Evolutionary conservation across 1,284 basidiomycete species (phyloP).

Genomic region (Microbotryum violaceum): DNA sequence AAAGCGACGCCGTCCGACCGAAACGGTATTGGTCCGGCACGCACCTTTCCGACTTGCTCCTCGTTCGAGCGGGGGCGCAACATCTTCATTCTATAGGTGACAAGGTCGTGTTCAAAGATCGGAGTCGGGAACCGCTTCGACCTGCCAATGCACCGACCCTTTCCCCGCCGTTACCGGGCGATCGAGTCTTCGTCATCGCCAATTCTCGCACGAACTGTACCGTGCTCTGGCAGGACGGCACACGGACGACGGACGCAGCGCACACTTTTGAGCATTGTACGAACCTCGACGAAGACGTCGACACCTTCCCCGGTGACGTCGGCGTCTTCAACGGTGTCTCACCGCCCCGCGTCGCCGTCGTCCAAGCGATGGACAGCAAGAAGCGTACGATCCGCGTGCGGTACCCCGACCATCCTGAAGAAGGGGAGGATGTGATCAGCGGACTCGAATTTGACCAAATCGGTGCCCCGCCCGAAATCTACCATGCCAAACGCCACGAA

Average conservation of each 20-base stretch:
- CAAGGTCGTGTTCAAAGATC: slow-evolving; percentile 38
- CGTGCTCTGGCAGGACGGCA: slow-evolving; percentile 86
- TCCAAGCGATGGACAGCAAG: slow-evolving; percentile 49
- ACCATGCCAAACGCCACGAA: slow-evolving; percentile 73
- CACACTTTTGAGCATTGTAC: slow-evolving; percentile 68
- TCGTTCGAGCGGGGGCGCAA: slow-evolving; percentile 47
- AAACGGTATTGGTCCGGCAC: slow-evolving; percentile 64
- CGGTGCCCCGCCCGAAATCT: slow-evolving; percentile 54
- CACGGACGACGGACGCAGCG: slow-evolving; percentile 52
- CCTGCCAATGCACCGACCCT: slow-evolving; percentile 46
- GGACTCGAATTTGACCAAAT: slow-evolving; percentile 75
- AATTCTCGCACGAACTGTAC: slow-evolving; percentile 61
- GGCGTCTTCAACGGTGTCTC: slow-evolving; percentile 77
- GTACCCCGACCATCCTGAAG: slow-evolving; percentile 46
- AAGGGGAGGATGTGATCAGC: slow-evolving; percentile 52
- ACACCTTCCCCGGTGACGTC: slow-evolving; percentile 64
- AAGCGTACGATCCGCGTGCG: slow-evolving; percentile 38
- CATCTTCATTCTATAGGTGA: slow-evolving; percentile 40
- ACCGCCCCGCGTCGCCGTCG: slow-evolving; percentile 57
- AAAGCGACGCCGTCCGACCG: slow-evolving; percentile 55
- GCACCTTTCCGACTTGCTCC: slow-evolving; percentile 44
- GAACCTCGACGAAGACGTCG: slow-evolving; percentile 44
- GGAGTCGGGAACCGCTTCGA: slow-evolving; percentile 25
- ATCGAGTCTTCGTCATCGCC: slow-evolving; percentile 54
- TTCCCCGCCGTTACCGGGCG: slow-evolving; percentile 48